Conservation (phyloP, 345 rosid species). For the Acer campestre region DNA sequence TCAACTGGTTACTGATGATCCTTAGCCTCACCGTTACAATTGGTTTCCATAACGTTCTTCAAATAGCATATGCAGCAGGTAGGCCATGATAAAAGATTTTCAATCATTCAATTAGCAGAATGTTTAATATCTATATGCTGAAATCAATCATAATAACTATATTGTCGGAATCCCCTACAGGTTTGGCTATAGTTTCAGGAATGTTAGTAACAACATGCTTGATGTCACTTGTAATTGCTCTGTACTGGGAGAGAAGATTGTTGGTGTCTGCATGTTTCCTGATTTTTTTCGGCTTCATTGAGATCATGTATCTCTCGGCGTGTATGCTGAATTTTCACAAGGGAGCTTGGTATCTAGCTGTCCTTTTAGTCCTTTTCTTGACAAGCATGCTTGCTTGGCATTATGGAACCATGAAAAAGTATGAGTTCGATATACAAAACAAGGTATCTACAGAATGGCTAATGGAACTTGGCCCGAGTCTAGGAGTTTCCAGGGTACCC, state of each 20-base stretch:
- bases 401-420: constrained; percentile 60
- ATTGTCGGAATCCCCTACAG: constrained; percentile 31
- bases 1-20: constrained; percentile 61
- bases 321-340: constrained; percentile 45
- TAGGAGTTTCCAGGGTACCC: constrained; percentile 60
- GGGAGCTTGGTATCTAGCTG: constrained; percentile 58
- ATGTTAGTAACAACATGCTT: constrained; percentile 66
- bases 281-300: constrained; percentile 47
- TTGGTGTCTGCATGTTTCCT: constrained; percentile 45
- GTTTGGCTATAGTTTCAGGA: constrained; percentile 51
- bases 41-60: constrained; percentile 40
- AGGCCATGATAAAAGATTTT: neutral
- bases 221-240: constrained; percentile 61
- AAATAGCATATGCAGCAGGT: constrained; percentile 60
- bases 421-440: constrained; percentile 56
- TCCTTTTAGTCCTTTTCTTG: constrained; percentile 37
- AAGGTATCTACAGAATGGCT: constrained; percentile 65
- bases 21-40: constrained; percentile 54
- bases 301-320: constrained; percentile 45
- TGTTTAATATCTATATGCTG: too few relatives aligned
- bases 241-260: constrained; percentile 54
- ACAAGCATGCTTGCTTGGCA: constrained; percentile 61
- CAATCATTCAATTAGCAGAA: too few relatives aligned
- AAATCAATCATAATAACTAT: neutral
- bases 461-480: constrained; percentile 44